A percentile compares a stretch with the other conserved stretches of the same genome.
These are phyloP conservation scores for Pseudoscleropodium purum DNA, from an alignment of 225 moss, liverwort and hornwort genomes.

Conservation along the genomic window DNA sequence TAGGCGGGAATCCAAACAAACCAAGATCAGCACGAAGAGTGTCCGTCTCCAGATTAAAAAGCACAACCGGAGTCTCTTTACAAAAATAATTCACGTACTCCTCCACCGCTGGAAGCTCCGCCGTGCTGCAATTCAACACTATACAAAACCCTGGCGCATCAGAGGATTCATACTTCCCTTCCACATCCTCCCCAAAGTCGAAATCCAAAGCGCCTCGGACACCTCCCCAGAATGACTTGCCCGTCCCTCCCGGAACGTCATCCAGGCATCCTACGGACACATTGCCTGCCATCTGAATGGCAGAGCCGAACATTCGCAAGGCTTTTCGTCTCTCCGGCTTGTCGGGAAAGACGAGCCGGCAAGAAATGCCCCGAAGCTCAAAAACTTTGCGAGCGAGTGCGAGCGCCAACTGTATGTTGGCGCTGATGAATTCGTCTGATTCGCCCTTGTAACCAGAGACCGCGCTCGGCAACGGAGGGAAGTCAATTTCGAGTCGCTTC, in stretches of 20 bases:
- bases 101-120: slow-evolving; percentile 92
- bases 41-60: slow-evolving; percentile 88
- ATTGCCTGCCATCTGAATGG: slow-evolving; percentile 57
- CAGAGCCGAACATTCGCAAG: slow-evolving; percentile 59
- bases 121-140: slow-evolving; percentile 65
- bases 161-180: slow-evolving; percentile 56
- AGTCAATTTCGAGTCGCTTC: slow-evolving; percentile 78
- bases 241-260: slow-evolving; percentile 63
- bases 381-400: slow-evolving; percentile 69
- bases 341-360: slow-evolving; percentile 82
- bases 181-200: slow-evolving; percentile 78
- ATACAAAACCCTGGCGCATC: slow-evolving; percentile 50
- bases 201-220: slow-evolving; percentile 73
- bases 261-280: slow-evolving; percentile 85
- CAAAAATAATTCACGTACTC: slow-evolving; percentile 52
- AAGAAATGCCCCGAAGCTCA: slow-evolving; percentile 36
- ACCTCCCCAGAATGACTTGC: slow-evolving; percentile 52
- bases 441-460: slow-evolving; percentile 91
- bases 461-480: slow-evolving; percentile 90
- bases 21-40: slow-evolving; percentile 93
- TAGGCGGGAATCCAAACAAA: slow-evolving; percentile 84
- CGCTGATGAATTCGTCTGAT: slow-evolving; percentile 90
- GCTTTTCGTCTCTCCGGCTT: slow-evolving; percentile 78
- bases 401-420: slow-evolving; percentile 87
- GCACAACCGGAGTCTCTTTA: slow-evolving; percentile 52